These are phyloP conservation scores for Hygrocybe coccinea DNA, from an alignment of 768 basidiomycete genomes.

Conservation along the genomic window DNA sequence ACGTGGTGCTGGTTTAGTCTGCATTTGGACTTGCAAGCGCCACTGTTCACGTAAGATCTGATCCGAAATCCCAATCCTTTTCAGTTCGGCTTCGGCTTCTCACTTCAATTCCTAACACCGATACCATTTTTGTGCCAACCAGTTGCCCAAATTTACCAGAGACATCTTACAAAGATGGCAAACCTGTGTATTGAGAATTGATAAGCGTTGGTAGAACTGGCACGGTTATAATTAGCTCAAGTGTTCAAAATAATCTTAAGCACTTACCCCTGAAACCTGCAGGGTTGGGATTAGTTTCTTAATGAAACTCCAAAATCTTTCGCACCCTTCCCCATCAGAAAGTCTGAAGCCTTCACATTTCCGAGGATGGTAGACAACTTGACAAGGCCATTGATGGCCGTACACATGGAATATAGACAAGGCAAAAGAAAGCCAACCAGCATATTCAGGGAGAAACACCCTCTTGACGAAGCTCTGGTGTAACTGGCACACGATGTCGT, in stretches of 20 bases:
- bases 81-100: background rate
- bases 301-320: constrained; percentile 27
- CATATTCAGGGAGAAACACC: constrained; percentile 8
- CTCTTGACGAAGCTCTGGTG: constrained; percentile 24
- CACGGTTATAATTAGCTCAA: background rate
- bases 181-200: background rate
- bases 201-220: background rate
- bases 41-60: background rate
- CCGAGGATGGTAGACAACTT: constrained; percentile 34
- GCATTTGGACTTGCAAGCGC: background rate
- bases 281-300: constrained; percentile 8
- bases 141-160: background rate
- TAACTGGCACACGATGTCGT: constrained; percentile 38
- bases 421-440: background rate
- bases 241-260: background rate
- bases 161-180: background rate
- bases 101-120: background rate
- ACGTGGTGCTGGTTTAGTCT: background rate
- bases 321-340: constrained; percentile 28
- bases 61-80: background rate
- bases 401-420: constrained; percentile 18
- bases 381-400: constrained; percentile 39
- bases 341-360: constrained; percentile 28
- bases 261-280: background rate
- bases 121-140: background rate